A percentile compares a stretch with the other conserved stretches of the same genome.
These are phyloP conservation scores for Xylariaceae sp. DNA, from an alignment of 2,329 filamentous ascomycete genomes.

Conservation along the genomic window DNA sequence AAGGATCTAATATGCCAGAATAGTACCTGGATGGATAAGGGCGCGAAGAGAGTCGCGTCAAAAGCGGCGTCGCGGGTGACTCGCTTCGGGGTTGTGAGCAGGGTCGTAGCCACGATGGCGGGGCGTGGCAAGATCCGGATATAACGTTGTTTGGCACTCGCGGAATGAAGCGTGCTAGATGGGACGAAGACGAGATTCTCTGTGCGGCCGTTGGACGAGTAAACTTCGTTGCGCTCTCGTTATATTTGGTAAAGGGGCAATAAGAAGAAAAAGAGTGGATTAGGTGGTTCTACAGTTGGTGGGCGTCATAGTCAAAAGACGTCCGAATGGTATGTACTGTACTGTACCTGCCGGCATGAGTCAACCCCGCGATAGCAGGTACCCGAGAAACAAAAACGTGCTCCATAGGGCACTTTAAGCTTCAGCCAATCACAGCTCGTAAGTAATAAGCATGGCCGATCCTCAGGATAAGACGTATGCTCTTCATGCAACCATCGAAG, in stretches of 20 bases:
- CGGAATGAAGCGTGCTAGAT: background rate
- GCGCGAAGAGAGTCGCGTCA: background rate
- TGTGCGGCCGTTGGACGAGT: no score
- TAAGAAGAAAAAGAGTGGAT: constrained; percentile 3
- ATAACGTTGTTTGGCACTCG: constrained; percentile 10
- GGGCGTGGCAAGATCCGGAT: constrained; percentile 21
- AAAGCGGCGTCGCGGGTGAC: background rate
- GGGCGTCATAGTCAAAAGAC: constrained; percentile 9
- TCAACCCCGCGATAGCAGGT: constrained; percentile 6
- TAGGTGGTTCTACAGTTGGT: constrained; percentile 17
- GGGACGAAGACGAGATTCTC: no score
- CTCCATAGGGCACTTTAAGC: constrained; percentile 7
- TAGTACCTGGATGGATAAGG: background rate
- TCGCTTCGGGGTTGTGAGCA: constrained; percentile 1
- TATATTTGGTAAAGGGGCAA: no score
- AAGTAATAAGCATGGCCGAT: constrained; percentile 19
- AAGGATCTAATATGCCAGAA: constrained; percentile 1
- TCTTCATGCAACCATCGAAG: no score
- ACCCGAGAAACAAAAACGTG: background rate
- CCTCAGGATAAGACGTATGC: background rate
- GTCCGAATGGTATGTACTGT: no score
- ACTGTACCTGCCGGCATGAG: constrained; percentile 4
- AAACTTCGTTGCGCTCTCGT: no score
- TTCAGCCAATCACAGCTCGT: constrained; percentile 22
- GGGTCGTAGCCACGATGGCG: no score